phyloP scores from a whole-genome alignment of 768 basidiomycete species.

The Royoungia palumana region DNA sequence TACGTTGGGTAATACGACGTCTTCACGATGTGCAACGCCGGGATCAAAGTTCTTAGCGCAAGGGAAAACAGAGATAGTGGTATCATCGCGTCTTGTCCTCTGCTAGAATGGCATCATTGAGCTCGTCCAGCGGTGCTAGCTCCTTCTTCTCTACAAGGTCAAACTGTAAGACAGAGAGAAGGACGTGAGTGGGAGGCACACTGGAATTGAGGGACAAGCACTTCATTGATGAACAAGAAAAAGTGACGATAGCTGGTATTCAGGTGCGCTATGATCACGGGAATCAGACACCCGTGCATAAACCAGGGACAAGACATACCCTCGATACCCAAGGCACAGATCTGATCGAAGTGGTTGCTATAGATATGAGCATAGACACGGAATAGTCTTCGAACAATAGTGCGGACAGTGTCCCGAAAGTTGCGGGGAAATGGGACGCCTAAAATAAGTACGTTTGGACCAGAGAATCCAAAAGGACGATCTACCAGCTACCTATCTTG shows the following conservation, averaged over 20 bases:
- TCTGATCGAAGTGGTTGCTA: constrained; percentile 98
- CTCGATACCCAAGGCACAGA: constrained; percentile 97
- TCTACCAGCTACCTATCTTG: constrained; percentile 68
- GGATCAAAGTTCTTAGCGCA: not conserved
- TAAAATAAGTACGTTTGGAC: constrained; percentile 29
- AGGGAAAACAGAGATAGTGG: not conserved
- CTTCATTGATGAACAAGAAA: constrained; percentile 95
- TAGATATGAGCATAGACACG: constrained; percentile 98
- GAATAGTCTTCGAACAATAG: constrained; percentile 89
- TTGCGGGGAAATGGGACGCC: constrained; percentile 88
- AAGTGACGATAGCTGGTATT: constrained; percentile 99
- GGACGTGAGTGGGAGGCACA: constrained; percentile 8
- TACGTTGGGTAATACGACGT: not conserved
- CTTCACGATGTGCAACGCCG: not conserved
- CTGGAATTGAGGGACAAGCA: constrained; percentile 32
- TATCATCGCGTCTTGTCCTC: constrained; percentile 44
- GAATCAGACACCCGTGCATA: not conserved
- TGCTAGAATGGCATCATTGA: constrained; percentile 85
- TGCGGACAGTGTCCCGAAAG: constrained; percentile 88
- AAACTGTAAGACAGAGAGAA: constrained; percentile 48
- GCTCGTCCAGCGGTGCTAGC: constrained; percentile 88
- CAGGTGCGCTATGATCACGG: constrained; percentile 68
- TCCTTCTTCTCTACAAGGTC: constrained; percentile 97
- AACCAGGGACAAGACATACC: constrained; percentile 44
- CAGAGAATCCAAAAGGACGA: constrained; percentile 1